Evolutionary conservation across 2,329 filamentous ascomycete genomes (phyloP).

Genomic region (Trichoderma pleuroti): DNA sequence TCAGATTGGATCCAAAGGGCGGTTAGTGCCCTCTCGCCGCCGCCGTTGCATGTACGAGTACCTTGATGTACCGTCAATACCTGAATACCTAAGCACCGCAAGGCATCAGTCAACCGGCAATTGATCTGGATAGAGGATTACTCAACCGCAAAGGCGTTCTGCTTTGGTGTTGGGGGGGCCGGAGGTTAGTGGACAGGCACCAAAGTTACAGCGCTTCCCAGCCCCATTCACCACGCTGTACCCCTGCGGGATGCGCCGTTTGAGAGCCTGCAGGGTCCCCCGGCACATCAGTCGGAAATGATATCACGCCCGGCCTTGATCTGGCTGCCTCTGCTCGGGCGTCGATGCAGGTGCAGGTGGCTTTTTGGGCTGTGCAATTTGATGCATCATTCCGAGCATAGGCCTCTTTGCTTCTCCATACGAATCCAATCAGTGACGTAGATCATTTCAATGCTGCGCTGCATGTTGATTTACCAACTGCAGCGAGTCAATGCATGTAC

Average conservation of each 20-base stretch:
- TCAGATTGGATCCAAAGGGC: not conserved
- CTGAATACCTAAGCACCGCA: not conserved
- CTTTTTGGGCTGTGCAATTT: not conserved
- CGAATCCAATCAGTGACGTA: not conserved
- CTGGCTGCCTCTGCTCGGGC: not conserved
- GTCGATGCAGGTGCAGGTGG: not conserved
- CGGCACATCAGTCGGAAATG: slow-evolving; percentile 4
- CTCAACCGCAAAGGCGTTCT: not conserved
- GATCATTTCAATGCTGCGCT: not conserved
- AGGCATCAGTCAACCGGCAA: not conserved
- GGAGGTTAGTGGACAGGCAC: slow-evolving; percentile 4
- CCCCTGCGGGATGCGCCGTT: slow-evolving; percentile 9
- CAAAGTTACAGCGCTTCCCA: not conserved
- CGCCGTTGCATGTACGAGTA: not conserved
- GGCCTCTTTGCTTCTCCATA: too few relatives aligned
- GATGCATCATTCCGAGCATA: not conserved
- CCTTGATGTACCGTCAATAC: not conserved
- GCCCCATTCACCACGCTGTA: slow-evolving; percentile 4
- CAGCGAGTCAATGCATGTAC: not conserved
- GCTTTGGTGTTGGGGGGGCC: not conserved
- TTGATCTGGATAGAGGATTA: not conserved
- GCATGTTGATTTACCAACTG: not conserved
- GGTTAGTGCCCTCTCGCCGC: not conserved
- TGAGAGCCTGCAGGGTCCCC: slow-evolving; percentile 13
- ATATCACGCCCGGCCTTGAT: slow-evolving; percentile 1